Conservation (phyloP, 352 stramenopile genomes). For the Globisporangium paddicum region DNA sequence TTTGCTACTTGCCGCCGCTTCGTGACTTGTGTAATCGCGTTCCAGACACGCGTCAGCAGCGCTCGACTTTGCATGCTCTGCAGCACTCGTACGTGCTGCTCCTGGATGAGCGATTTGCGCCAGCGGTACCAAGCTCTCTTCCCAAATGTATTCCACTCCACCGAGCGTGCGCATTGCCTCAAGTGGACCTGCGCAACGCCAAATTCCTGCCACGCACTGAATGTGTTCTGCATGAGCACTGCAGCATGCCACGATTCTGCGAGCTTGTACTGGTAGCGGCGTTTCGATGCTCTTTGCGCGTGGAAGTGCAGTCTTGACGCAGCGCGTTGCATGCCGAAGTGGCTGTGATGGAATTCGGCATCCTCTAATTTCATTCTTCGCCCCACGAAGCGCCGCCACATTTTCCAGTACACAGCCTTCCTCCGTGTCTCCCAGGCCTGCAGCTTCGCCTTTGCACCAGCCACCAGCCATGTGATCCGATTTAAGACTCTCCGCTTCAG, state of each 20-base stretch:
- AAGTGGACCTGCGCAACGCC: background rate
- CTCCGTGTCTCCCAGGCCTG: background rate
- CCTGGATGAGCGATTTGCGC: background rate
- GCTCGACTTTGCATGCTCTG: background rate
- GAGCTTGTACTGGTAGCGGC: background rate
- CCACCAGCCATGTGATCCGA: background rate
- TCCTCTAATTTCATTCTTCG: background rate
- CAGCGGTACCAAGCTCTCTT: slow-evolving; percentile 6
- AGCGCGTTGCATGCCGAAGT: background rate
- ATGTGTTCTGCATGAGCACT: background rate
- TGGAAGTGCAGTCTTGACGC: background rate
- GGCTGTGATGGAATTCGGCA: background rate
- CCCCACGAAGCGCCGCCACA: background rate
- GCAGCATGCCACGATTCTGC: slow-evolving; percentile 1
- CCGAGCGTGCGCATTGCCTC: background rate
- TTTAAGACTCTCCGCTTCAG: background rate
- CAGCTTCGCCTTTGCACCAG: too few species aligned
- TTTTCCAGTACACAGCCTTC: background rate
- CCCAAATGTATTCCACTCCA: slow-evolving; percentile 1
- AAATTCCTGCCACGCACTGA: background rate
- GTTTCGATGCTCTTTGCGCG: background rate
- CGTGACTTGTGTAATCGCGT: slow-evolving; percentile 15
- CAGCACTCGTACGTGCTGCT: slow-evolving; percentile 1
- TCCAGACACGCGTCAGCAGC: slow-evolving; percentile 1
- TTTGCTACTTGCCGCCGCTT: slow-evolving; percentile 18